These are phyloP conservation scores for Ganoderma meredithae DNA, from an alignment of 1,284 basidiomycete species.

Conservation along the genomic window DNA sequence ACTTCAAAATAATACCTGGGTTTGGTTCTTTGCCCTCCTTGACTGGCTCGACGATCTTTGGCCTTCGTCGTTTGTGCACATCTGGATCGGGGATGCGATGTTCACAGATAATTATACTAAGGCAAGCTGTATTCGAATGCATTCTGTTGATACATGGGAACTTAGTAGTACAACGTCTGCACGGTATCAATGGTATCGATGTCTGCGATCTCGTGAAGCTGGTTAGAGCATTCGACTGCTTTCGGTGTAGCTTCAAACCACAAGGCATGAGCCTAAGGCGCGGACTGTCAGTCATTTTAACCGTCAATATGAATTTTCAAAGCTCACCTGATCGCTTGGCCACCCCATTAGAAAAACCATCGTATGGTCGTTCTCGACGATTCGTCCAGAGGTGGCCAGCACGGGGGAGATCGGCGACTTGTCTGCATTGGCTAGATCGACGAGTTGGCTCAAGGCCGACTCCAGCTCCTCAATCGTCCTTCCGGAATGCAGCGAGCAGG, in stretches of 20 bases:
- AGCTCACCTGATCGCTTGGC: constrained; percentile 6
- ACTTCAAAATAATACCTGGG: constrained; percentile 4
- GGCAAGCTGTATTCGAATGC: not conserved
- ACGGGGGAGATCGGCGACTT: constrained; percentile 8
- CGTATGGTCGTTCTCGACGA: constrained; percentile 6
- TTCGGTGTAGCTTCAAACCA: constrained; percentile 7
- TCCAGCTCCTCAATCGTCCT: constrained; percentile 6
- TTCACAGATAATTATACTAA: not conserved
- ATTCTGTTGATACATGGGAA: not conserved
- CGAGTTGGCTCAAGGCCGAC: not conserved
- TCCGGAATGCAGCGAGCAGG: constrained; percentile 25
- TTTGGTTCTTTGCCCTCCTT: not conserved
- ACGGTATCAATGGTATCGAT: constrained; percentile 8
- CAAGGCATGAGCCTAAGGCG: not conserved
- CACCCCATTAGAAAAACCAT: constrained; percentile 5
- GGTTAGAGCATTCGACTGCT: not conserved
- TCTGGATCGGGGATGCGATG: not conserved
- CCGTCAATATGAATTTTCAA: not conserved
- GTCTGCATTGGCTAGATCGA: not conserved
- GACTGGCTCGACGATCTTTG: not conserved
- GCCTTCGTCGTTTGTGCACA: not conserved
- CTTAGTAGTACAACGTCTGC: constrained; percentile 7
- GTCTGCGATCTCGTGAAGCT: constrained; percentile 11
- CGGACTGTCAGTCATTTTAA: not conserved
- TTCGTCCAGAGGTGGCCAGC: constrained; percentile 2